A percentile compares a stretch with the other conserved stretches of the same genome.
Evolutionary conservation across 2,329 filamentous ascomycete genomes (phyloP).

Genomic region (Ascochyta viciae-villosae): DNA sequence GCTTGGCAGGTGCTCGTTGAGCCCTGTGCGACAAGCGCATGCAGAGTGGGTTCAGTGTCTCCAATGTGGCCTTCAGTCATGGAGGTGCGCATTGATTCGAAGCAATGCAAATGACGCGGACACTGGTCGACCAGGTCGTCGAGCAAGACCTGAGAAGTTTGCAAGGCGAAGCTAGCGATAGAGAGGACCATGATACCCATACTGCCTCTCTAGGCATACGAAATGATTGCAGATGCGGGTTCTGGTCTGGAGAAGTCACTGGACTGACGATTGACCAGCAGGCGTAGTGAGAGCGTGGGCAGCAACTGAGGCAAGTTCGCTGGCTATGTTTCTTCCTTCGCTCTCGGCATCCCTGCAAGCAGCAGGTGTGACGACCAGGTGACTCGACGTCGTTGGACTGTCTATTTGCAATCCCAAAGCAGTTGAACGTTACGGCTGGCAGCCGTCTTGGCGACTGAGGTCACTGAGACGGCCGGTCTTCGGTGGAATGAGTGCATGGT

Average conservation of each 20-base stretch:
- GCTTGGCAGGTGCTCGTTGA: neutral
- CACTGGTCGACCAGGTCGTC: neutral
- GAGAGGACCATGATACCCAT: neutral
- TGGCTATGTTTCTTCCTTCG: slow-evolving; percentile 34
- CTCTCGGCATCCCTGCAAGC: slow-evolving; percentile 19
- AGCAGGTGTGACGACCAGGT: slow-evolving; percentile 5
- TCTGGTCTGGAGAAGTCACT: neutral
- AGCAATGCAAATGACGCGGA: slow-evolving; percentile 3
- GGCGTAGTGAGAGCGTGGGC: neutral
- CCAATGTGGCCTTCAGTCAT: neutral
- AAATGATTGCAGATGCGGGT: neutral
- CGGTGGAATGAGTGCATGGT: slow-evolving; percentile 15
- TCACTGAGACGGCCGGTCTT: slow-evolving; percentile 19
- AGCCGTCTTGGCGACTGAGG: slow-evolving; percentile 12
- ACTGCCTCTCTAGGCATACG: neutral
- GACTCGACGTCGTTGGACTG: slow-evolving; percentile 10
- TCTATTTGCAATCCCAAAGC: slow-evolving; percentile 23
- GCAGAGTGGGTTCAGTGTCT: neutral
- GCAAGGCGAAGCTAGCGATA: neutral
- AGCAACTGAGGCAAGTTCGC: slow-evolving; percentile 14
- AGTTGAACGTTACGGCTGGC: slow-evolving; percentile 4
- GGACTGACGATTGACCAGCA: neutral
- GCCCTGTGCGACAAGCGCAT: slow-evolving; percentile 1
- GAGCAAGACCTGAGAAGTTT: neutral
- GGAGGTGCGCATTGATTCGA: neutral